Percentiles rank a stretch among this genome's conserved stretches.
phyloP scores from a whole-genome alignment of 257 asterid species.

The Apocynum venetum region DNA sequence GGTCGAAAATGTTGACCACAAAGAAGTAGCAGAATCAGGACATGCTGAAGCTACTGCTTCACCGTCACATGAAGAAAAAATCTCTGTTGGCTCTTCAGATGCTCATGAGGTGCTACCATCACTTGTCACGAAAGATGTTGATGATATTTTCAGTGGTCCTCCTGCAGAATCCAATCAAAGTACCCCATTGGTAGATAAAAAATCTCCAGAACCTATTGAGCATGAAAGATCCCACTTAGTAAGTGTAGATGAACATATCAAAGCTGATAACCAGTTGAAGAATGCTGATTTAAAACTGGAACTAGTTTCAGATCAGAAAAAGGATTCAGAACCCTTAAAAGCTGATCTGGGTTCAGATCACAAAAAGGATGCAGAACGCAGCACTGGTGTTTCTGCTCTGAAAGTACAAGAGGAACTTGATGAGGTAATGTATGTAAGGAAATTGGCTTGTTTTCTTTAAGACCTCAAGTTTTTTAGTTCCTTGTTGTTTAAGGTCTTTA shows the following conservation, averaged over 20 bases:
- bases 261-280: constrained; percentile 32
- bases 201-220: constrained; percentile 30
- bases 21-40: constrained; percentile 34
- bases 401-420: constrained; percentile 87
- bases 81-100: constrained; percentile 35
- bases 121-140: constrained; percentile 34
- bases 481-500: constrained; percentile 13
- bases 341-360: constrained; percentile 45
- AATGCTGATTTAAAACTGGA: constrained; percentile 34
- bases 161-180: constrained; percentile 45
- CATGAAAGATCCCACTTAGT: constrained; percentile 38
- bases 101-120: constrained; percentile 34
- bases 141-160: constrained; percentile 31
- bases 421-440: constrained; percentile 52
- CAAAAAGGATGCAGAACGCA: constrained; percentile 49
- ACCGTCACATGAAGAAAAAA: constrained; percentile 31
- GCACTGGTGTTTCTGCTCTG: constrained; percentile 38
- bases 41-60: constrained; percentile 36
- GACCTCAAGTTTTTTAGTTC: constrained; percentile 19
- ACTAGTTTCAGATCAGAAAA: constrained; percentile 43
- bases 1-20: constrained; percentile 37
- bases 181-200: constrained; percentile 32
- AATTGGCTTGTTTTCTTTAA: constrained; percentile 14
- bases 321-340: constrained; percentile 43
- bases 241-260: constrained; percentile 39